Evolutionary conservation across 2,329 filamentous ascomycete species (phyloP).

Genomic region (Coniochaeta ligniaria): DNA sequence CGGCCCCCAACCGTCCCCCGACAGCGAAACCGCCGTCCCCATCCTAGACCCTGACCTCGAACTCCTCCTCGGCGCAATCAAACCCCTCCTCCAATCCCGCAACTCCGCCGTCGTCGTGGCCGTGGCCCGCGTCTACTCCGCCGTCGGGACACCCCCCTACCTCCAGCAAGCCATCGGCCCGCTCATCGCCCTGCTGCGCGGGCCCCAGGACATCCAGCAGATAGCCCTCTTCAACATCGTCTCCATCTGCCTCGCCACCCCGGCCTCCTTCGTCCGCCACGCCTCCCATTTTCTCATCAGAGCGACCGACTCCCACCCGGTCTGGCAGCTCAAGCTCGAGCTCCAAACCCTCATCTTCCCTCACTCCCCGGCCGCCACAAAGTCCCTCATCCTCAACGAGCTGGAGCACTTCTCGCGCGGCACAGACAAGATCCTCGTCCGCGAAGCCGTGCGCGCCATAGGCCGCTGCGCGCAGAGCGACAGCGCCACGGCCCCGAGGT

Average conservation of each 20-base stretch:
- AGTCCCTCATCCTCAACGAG: constrained; percentile 84
- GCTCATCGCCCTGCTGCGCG: constrained; percentile 75
- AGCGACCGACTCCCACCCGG: constrained; percentile 67
- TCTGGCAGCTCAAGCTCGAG: constrained; percentile 91
- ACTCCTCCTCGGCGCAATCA: constrained; percentile 71
- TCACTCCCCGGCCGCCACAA: constrained; percentile 64
- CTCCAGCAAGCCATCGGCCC: constrained; percentile 72
- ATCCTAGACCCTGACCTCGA: constrained; percentile 76
- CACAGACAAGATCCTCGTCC: constrained; percentile 67
- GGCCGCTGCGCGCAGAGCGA: constrained; percentile 86
- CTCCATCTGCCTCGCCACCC: constrained; percentile 72
- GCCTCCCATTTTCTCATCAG: constrained; percentile 84
- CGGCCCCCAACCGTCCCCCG: constrained; percentile 23
- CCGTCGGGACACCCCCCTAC: constrained; percentile 74
- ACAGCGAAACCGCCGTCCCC: constrained; percentile 44
- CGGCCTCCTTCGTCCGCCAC: constrained; percentile 79
- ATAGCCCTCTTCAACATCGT: constrained; percentile 92
- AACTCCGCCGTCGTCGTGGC: constrained; percentile 90
- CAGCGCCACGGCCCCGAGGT: constrained; percentile 63
- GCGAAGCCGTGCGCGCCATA: constrained; percentile 86
- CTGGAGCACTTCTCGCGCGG: constrained; percentile 85
- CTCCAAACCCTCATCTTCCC: constrained; percentile 87
- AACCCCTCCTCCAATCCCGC: constrained; percentile 80
- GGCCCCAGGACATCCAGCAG: constrained; percentile 80
- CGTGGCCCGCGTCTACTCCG: constrained; percentile 76